A percentile compares a stretch with the other conserved stretches of the same genome.
phyloP scores from a whole-genome alignment of 495 filamentous ascomycete species.

The Penicillium pulvis region DNA sequence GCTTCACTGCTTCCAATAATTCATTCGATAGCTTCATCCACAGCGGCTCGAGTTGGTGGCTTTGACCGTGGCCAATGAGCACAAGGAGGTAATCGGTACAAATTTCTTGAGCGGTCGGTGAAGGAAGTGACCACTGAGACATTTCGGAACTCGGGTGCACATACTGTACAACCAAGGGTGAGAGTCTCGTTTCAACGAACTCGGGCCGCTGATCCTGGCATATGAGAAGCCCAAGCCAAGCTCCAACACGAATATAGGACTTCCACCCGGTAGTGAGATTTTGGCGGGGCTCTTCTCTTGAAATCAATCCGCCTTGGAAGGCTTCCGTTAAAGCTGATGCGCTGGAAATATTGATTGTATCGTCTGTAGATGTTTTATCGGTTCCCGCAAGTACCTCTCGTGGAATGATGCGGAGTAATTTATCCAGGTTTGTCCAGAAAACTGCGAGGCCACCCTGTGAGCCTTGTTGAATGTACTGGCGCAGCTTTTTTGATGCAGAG shows the following conservation, averaged over 20 bases:
- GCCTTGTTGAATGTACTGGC: constrained; percentile 77
- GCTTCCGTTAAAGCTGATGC: constrained; percentile 56
- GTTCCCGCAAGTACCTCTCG: constrained; percentile 47
- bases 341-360: constrained; percentile 27
- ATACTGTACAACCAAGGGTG: constrained; percentile 62
- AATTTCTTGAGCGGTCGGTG: constrained; percentile 37
- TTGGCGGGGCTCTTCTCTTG: constrained; percentile 69
- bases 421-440: constrained; percentile 70
- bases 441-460: constrained; percentile 69
- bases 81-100: constrained; percentile 41
- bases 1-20: constrained; percentile 62
- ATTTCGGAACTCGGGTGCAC: constrained; percentile 48
- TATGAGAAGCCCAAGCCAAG: constrained; percentile 49
- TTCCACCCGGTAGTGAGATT: constrained; percentile 71
- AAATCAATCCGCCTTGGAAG: constrained; percentile 66
- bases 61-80: constrained; percentile 28
- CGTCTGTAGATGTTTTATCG: constrained; percentile 45
- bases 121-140: constrained; percentile 52
- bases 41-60: constrained; percentile 38
- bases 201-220: constrained; percentile 46
- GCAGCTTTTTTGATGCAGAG: constrained; percentile 61
- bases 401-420: constrained; percentile 63
- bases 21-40: constrained; percentile 58
- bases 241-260: constrained; percentile 64
- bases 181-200: constrained; percentile 51